phyloP scores from a whole-genome alignment of 306 rosid genomes.

The Casuarina cunninghamiana region DNA sequence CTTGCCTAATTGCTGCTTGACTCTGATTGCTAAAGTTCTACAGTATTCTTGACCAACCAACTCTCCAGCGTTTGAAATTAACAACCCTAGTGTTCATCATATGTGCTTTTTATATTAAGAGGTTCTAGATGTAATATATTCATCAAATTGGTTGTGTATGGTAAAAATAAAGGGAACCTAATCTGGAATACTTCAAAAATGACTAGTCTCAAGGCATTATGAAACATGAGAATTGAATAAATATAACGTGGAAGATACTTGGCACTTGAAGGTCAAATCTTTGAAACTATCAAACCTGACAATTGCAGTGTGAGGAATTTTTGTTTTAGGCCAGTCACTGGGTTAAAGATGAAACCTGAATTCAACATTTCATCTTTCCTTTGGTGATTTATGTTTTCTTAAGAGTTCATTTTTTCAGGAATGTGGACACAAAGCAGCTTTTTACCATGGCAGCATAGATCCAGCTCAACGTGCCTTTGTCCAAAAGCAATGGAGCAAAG shows the following conservation, averaged over 20 bases:
- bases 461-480: slow-evolving; percentile 79
- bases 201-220: neutral
- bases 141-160: neutral
- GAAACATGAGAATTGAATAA: neutral
- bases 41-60: neutral
- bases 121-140: neutral
- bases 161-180: neutral
- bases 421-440: slow-evolving; percentile 91
- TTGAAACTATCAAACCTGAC: neutral
- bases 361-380: slow-evolving; percentile 4
- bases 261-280: neutral
- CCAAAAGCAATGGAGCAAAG: slow-evolving; percentile 99
- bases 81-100: neutral
- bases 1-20: neutral
- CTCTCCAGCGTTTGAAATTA: neutral
- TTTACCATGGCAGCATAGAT: slow-evolving; percentile 96
- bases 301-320: neutral
- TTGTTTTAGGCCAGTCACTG: neutral
- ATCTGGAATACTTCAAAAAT: neutral
- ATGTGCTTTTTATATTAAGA: neutral
- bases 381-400: slow-evolving; percentile 10
- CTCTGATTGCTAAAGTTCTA: neutral
- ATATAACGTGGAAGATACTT: neutral
- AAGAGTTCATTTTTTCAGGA: slow-evolving; percentile 58
- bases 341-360: slow-evolving; percentile 14